Conservation (phyloP, 2,329 filamentous ascomycete genomes). For the Trichoderma koningiopsis region DNA sequence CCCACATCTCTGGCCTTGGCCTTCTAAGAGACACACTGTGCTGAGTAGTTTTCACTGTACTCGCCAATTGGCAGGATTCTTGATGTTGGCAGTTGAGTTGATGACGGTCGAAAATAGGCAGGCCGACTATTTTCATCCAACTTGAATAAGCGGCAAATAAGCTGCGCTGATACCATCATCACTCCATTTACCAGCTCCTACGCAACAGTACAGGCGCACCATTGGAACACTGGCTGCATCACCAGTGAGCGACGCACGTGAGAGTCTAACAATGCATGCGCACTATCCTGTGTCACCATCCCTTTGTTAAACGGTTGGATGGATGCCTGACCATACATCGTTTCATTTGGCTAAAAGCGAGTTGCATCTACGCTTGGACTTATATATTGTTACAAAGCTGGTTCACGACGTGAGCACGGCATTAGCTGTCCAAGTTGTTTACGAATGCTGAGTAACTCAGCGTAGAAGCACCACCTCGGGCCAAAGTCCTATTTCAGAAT, state of each 20-base stretch:
- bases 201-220: not conserved
- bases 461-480: not conserved
- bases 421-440: not conserved
- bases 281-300: not conserved
- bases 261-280: conserved; percentile 1
- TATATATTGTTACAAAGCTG: not conserved
- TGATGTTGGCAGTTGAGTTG: not conserved
- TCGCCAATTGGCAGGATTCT: not conserved
- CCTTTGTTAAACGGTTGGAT: not conserved
- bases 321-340: not conserved
- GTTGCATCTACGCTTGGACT: not conserved
- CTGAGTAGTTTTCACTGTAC: not conserved
- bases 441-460: not conserved
- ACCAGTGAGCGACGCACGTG: not conserved
- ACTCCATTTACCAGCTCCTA: not conserved
- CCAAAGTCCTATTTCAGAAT: not conserved
- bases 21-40: not conserved
- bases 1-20: not conserved
- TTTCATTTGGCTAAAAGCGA: not conserved
- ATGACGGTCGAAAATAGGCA: not conserved
- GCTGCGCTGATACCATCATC: not conserved
- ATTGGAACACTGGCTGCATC: not conserved
- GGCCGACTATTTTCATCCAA: not conserved
- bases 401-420: not conserved
- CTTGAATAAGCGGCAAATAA: not conserved